phyloP scores from a whole-genome alignment of 805 yeast genomes.

The Schizosaccharomyces cryophilus region DNA sequence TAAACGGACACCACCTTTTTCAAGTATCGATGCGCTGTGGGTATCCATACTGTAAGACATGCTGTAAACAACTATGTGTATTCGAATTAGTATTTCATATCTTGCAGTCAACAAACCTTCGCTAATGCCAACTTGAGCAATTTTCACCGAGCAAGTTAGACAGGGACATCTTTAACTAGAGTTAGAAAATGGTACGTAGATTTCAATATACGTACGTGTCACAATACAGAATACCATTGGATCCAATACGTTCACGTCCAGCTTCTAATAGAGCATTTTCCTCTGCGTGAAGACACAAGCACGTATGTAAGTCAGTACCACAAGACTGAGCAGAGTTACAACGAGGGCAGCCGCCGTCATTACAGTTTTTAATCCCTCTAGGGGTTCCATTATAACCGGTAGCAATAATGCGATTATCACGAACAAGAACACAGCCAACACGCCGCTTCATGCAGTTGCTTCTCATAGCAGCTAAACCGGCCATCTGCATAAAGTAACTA shows the following conservation, averaged over 20 bases:
- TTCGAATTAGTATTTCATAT: neutral
- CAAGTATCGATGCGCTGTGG: slow-evolving; percentile 43
- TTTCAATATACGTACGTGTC: slow-evolving; percentile 27
- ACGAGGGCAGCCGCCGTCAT: slow-evolving; percentile 82
- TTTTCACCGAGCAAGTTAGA: slow-evolving; percentile 80
- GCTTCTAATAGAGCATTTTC: slow-evolving; percentile 88
- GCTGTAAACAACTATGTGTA: slow-evolving; percentile 50
- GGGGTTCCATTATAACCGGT: slow-evolving; percentile 98
- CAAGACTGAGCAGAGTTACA: slow-evolving; percentile 38
- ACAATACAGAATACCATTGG: slow-evolving; percentile 41
- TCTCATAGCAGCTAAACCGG: slow-evolving; percentile 76
- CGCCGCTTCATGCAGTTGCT: slow-evolving; percentile 93
- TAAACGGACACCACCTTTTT: slow-evolving; percentile 45
- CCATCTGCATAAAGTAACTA: slow-evolving; percentile 77
- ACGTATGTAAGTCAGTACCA: slow-evolving; percentile 52
- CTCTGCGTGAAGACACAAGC: slow-evolving; percentile 89
- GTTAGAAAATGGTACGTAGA: neutral
- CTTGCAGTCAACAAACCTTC: slow-evolving; percentile 18
- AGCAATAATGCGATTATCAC: slow-evolving; percentile 66
- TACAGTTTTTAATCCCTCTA: slow-evolving; percentile 62
- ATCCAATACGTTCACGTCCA: slow-evolving; percentile 64
- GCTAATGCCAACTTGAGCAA: slow-evolving; percentile 70
- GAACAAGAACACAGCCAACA: slow-evolving; percentile 86
- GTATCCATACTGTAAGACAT: slow-evolving; percentile 83
- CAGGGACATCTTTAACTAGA: slow-evolving; percentile 43